These are phyloP conservation scores for Erythrophleum ivorense DNA, from an alignment of 331 rosid species.

Conservation along the genomic window DNA sequence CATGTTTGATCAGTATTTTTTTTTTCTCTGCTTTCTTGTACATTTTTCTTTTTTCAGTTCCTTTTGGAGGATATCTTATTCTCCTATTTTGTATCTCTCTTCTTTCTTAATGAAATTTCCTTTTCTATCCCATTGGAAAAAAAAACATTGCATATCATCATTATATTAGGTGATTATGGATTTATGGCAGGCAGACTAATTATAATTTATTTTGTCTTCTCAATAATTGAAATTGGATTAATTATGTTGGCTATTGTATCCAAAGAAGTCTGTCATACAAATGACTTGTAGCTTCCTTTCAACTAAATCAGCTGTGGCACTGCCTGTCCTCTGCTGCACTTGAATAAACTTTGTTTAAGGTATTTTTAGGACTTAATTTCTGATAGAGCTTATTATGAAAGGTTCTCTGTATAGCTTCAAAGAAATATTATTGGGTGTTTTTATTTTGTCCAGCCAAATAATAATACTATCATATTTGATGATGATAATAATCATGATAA, in stretches of 20 bases:
- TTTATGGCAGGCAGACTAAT: not conserved
- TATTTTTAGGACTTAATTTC: not conserved
- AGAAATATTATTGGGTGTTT: not conserved
- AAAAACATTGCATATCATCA: not conserved
- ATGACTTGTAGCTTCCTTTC: not conserved
- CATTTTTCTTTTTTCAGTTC: not conserved
- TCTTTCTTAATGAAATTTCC: not conserved
- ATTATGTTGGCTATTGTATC: not conserved
- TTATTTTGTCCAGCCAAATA: not conserved
- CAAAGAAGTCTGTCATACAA: not conserved
- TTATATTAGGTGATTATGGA: not conserved
- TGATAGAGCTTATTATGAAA: not conserved
- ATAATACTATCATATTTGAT: not conserved
- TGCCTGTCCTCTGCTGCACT: conserved; percentile 6
- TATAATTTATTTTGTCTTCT: not conserved
- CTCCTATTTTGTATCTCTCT: not conserved
- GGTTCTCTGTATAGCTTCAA: not conserved
- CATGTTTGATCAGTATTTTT: not conserved
- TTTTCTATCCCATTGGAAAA: not conserved
- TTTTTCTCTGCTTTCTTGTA: not conserved
- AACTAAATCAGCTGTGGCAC: conserved; percentile 9
- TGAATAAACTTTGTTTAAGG: not conserved
- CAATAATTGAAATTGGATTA: not conserved
- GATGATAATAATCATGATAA: not conserved
- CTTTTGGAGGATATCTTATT: not conserved